phyloP scores from a whole-genome alignment of 2,329 filamentous ascomycete species.

The Chalaropsis ovoidea region DNA sequence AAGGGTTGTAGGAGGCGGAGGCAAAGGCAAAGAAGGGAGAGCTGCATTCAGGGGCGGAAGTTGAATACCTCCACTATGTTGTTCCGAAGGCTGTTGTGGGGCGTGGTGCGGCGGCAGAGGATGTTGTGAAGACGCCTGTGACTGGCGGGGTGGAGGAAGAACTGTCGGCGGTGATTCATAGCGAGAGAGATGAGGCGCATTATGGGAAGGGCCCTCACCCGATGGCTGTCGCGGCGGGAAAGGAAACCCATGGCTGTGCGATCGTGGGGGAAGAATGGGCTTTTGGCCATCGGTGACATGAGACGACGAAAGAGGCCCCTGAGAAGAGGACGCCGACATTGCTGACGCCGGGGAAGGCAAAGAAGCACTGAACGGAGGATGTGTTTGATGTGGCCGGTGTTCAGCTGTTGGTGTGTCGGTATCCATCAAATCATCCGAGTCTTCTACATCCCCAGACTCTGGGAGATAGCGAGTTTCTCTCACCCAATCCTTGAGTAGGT shows the following conservation, averaged over 20 bases:
- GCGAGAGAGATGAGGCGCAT: neutral
- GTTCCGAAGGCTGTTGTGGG: neutral
- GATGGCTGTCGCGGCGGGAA: conserved; percentile 3
- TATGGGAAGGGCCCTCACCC: neutral
- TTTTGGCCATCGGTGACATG: conserved; percentile 24
- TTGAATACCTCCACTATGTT: conserved; percentile 9
- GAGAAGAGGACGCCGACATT: conserved; percentile 25
- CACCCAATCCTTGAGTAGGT: conserved; percentile 51
- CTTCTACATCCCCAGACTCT: conserved; percentile 43
- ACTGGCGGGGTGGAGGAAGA: conserved; percentile 12
- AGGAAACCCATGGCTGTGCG: conserved; percentile 8
- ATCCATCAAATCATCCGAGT: conserved; percentile 33
- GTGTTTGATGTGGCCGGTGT: conserved; percentile 18
- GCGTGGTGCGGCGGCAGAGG: conserved; percentile 19
- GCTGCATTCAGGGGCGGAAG: conserved; percentile 5
- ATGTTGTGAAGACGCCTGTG: conserved; percentile 23
- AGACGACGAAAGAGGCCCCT: conserved; percentile 28
- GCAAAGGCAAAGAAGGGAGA: conserved; percentile 13
- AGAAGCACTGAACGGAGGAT: conserved; percentile 19
- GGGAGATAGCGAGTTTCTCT: conserved; percentile 41
- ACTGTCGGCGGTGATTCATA: conserved; percentile 7
- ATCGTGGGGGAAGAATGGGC: neutral
- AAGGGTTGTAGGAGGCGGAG: conserved; percentile 21
- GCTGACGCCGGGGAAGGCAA: conserved; percentile 25
- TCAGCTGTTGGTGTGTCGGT: conserved; percentile 22